A percentile compares a stretch with the other conserved stretches of the same genome.
Conservation (phyloP, 441 rosid genomes). For the Jatropha multifida region DNA sequence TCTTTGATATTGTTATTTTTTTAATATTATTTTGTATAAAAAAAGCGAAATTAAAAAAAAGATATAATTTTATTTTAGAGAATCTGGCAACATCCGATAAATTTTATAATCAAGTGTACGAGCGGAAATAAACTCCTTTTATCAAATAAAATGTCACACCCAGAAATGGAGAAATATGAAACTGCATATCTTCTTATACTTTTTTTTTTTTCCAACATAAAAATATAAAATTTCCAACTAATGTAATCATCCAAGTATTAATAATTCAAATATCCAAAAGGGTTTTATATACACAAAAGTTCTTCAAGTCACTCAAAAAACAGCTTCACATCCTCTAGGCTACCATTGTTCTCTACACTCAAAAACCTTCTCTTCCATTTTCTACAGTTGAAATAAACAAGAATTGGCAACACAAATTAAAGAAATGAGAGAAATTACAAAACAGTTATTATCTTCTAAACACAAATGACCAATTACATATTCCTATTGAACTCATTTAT, state of each 20-base stretch:
- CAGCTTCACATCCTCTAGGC: constrained; percentile 31
- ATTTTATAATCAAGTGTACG: no score
- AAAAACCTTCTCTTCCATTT: constrained; percentile 23
- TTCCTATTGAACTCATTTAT: constrained; percentile 15
- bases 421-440: constrained; percentile 9
- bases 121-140: no score
- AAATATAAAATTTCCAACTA: no score
- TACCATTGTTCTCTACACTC: constrained; percentile 34
- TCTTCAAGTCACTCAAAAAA: constrained; percentile 25
- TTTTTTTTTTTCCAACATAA: no score
- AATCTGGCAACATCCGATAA: no score
- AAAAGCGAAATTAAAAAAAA: no score
- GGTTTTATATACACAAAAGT: constrained; percentile 35
- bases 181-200: no score
- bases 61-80: no score
- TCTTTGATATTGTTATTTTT: no score
- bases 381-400: constrained; percentile 37
- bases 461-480: constrained; percentile 26
- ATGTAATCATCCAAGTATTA: neutral
- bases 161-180: no score
- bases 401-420: constrained; percentile 17
- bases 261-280: constrained; percentile 1
- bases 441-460: constrained; percentile 23
- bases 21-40: no score
- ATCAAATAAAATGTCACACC: no score